Base-by-base conservation (phyloP, 2,329 filamentous ascomycete species). In the Trichoderma sp. region DNA sequence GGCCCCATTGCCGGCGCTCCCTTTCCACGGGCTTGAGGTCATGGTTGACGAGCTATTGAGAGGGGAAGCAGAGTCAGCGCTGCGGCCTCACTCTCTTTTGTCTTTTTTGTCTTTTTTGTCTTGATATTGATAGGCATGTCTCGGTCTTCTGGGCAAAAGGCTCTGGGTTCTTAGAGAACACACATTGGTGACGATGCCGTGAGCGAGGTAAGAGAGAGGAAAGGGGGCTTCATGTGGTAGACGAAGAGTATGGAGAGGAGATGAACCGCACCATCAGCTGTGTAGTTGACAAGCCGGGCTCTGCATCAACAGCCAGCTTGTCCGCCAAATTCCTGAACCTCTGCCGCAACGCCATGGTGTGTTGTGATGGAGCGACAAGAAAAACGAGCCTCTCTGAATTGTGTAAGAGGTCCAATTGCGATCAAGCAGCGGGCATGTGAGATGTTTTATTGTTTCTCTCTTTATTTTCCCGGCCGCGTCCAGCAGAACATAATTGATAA, bases 11-110 rank as follows among this genome's bases (percentile, higher is more conserved):
- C 63, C 93, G 87, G 65, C 92, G 86, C 68, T 86, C 87, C 17
- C 87, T 88, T 74, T 96, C 92, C 59, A 97, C 92, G 72, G 87
- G 82, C 74, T 92, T 93, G 69, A 95, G 82, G 77, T 95, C 91
- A 75, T 91, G 79, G 76, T 97, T 97, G 70, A 87, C 91, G 74
- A 97, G 84, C 86, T 87, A 30, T 3, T 30, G 73, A 21, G 26
- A 30, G 45, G 21, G 10, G 12, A 3, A 14, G 10, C 34, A 63
- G 52, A 51, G 66, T 66, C 39, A 66, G 64, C 50, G 41, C 24
- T 26, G 26, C 30, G 10, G 41, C 63, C 19, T 63, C 50, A n/a
- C 24, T 44, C 48, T 17, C 48, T 55, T 61, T n/a, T 61, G 34
- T 3, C 7, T 59, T 30, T 47, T 7, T 55, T 61, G 14, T 61